phyloP scores from a whole-genome alignment of 2,329 filamentous ascomycete genomes.

The Alternaria panax region DNA sequence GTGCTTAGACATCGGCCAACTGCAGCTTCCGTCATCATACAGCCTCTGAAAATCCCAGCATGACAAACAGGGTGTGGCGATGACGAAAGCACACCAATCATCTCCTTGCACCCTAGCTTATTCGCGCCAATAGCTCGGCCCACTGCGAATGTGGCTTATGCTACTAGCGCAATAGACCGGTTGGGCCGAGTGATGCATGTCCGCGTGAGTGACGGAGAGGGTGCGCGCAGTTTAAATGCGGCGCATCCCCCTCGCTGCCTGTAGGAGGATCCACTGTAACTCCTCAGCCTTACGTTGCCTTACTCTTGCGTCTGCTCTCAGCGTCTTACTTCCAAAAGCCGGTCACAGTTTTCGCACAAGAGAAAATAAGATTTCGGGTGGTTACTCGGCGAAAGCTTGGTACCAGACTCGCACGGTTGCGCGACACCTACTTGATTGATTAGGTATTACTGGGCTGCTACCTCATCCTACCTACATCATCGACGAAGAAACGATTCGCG shows the following conservation, averaged over 20 bases:
- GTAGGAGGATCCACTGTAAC: not conserved
- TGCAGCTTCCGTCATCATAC: not conserved
- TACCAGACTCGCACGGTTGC: not conserved
- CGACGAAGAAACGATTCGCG: not conserved
- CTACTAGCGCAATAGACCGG: constrained; percentile 2
- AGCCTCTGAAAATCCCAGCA: not conserved
- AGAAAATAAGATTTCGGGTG: not conserved
- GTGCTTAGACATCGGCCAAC: not conserved
- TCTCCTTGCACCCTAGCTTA: constrained; percentile 1
- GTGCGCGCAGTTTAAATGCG: not conserved
- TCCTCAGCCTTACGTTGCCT: not conserved
- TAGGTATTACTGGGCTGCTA: not conserved
- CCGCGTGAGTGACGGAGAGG: constrained; percentile 6
- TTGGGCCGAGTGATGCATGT: constrained; percentile 10
- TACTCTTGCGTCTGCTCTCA: not conserved
- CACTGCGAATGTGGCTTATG: constrained; percentile 10
- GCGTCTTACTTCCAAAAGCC: not conserved
- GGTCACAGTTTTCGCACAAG: not conserved
- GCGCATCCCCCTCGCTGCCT: not conserved
- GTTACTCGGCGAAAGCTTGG: constrained; percentile 1
- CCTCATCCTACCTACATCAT: not conserved
- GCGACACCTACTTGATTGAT: not conserved
- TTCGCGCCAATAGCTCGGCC: constrained; percentile 18
- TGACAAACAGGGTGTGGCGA: constrained; percentile 7
- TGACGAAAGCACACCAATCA: constrained; percentile 17